A percentile compares a stretch with the other conserved stretches of the same genome.
These are phyloP conservation scores for Fusarium armeniacum DNA, from an alignment of 2,329 filamentous ascomycete genomes.

Conservation along the genomic window DNA sequence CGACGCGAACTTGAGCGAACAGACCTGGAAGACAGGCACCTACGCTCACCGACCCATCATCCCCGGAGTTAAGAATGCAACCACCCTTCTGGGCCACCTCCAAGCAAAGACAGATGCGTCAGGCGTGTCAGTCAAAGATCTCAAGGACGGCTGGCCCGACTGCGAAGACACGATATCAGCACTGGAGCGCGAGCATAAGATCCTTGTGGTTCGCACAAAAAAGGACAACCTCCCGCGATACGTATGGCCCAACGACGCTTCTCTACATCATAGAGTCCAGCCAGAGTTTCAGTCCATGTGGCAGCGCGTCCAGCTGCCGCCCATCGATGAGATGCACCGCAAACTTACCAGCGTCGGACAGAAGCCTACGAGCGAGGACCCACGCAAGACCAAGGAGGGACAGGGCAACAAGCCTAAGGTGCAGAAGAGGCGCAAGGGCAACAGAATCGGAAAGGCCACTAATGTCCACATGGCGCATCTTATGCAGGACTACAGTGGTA, in stretches of 20 bases:
- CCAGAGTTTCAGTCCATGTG: constrained; percentile 87
- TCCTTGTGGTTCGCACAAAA: constrained; percentile 90
- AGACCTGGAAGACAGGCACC: constrained; percentile 76
- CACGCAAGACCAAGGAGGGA: constrained; percentile 61
- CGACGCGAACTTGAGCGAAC: constrained; percentile 71
- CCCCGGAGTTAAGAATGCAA: constrained; percentile 80
- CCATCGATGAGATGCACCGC: constrained; percentile 80
- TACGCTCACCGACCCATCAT: constrained; percentile 89
- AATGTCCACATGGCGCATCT: constrained; percentile 90
- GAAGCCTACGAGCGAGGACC: constrained; percentile 87
- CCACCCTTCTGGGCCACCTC: constrained; percentile 83
- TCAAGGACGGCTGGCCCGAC: constrained; percentile 95
- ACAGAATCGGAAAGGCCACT: constrained; percentile 83
- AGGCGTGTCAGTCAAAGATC: constrained; percentile 86
- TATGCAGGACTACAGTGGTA: constrained; percentile 77
- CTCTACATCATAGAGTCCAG: constrained; percentile 81
- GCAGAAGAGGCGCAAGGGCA: constrained; percentile 76
- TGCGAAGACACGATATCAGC: constrained; percentile 83
- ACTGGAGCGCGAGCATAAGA: constrained; percentile 82
- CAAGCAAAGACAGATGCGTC: constrained; percentile 85
- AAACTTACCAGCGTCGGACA: constrained; percentile 83
- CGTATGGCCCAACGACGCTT: constrained; percentile 90
- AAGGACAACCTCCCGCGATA: constrained; percentile 90
- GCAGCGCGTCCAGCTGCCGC: constrained; percentile 83
- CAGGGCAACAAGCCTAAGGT: constrained; percentile 74